Evolutionary conservation across 2,329 filamentous ascomycete species (phyloP).

Genomic region (Calonectria henricotiae): DNA sequence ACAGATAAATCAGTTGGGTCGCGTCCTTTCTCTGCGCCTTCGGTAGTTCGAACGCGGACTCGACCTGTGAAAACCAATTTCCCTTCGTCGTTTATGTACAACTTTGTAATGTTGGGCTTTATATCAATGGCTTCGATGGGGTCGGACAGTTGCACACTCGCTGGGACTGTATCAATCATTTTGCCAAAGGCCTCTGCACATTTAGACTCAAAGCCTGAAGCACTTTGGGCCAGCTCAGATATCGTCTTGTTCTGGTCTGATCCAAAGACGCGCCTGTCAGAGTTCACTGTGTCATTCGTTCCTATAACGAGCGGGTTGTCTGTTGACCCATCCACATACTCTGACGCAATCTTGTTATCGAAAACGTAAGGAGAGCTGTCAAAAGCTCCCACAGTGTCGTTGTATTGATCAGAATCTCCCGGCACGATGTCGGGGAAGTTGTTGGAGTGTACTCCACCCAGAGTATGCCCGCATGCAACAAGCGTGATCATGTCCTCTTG

Average conservation of each 20-base stretch:
- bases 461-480: slow-evolving; percentile 58
- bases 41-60: slow-evolving; percentile 48
- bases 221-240: slow-evolving; percentile 56
- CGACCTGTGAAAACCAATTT: slow-evolving; percentile 50
- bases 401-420: slow-evolving; percentile 26
- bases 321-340: slow-evolving; percentile 62
- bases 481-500: slow-evolving; percentile 58
- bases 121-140: slow-evolving; percentile 53
- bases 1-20: slow-evolving; percentile 48
- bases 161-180: slow-evolving; percentile 59
- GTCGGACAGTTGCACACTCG: slow-evolving; percentile 52
- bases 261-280: slow-evolving; percentile 63
- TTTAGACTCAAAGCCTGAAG: slow-evolving; percentile 57
- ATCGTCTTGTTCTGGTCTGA: slow-evolving; percentile 65
- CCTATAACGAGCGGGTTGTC: slow-evolving; percentile 63
- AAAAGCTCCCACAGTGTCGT: slow-evolving; percentile 56
- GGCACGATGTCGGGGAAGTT: slow-evolving; percentile 61
- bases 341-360: slow-evolving; percentile 63
- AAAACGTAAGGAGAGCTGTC: slow-evolving; percentile 60
- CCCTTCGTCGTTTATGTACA: slow-evolving; percentile 52
- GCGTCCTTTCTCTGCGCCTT: slow-evolving; percentile 38
- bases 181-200: slow-evolving; percentile 54
- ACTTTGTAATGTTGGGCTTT: slow-evolving; percentile 54
- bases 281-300: slow-evolving; percentile 58
- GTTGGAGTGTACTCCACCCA: slow-evolving; percentile 63